A percentile compares a stretch with the other conserved stretches of the same genome.
phyloP scores from a whole-genome alignment of 768 basidiomycete genomes.

The Pulveroboletus sp. region DNA sequence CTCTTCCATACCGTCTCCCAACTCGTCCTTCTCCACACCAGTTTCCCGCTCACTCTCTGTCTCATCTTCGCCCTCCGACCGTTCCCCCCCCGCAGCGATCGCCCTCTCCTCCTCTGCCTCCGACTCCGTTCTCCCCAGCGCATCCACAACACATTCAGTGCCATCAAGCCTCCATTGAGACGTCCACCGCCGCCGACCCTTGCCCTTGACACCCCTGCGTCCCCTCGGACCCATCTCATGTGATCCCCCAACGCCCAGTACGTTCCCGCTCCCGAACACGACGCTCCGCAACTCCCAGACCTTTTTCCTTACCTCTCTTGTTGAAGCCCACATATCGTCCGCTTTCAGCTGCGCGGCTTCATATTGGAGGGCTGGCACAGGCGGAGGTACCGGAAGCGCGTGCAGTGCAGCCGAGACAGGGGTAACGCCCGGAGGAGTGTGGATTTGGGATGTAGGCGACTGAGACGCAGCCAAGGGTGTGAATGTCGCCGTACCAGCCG shows the following conservation, averaged over 20 bases:
- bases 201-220: constrained; percentile 41
- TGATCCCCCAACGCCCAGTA: constrained; percentile 35
- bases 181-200: constrained; percentile 40
- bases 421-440: constrained; percentile 8
- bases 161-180: constrained; percentile 70
- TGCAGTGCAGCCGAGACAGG: constrained; percentile 37
- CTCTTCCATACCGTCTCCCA: constrained; percentile 23
- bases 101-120: constrained; percentile 71
- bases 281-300: constrained; percentile 64
- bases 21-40: constrained; percentile 14
- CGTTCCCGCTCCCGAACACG: constrained; percentile 64
- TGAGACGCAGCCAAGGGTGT: constrained; percentile 1
- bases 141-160: constrained; percentile 58
- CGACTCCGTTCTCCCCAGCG: constrained; percentile 67
- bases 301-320: constrained; percentile 56
- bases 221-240: constrained; percentile 41
- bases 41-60: constrained; percentile 31
- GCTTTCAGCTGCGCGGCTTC: constrained; percentile 69
- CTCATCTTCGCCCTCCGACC: constrained; percentile 26
- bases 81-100: constrained; percentile 29
- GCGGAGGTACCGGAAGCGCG: constrained; percentile 19
- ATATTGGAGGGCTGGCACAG: constrained; percentile 53
- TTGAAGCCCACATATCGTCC: constrained; percentile 65
- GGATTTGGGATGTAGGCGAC: constrained; percentile 1
- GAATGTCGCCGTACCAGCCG: neutral